Percentiles rank a stretch among this genome's conserved stretches.
These are phyloP conservation scores for Zygotorulaspora florentina DNA, from an alignment of 805 yeast species.

Conservation along the genomic window DNA sequence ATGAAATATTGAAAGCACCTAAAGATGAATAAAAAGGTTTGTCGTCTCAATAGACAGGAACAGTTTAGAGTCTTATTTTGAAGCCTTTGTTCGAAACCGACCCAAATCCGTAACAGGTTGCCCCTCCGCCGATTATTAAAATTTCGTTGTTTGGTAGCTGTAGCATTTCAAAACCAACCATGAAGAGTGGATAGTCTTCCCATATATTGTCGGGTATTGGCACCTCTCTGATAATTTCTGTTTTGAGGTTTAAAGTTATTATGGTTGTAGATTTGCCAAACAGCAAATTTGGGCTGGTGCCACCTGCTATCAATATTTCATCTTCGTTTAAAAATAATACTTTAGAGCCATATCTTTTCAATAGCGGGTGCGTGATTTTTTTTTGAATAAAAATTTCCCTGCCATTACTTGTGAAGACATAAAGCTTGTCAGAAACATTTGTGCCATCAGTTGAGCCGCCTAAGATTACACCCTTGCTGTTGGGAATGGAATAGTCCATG, in stretches of 20 bases:
- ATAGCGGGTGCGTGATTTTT: conserved; percentile 27
- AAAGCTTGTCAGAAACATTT: conserved; percentile 29
- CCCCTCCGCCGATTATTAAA: conserved; percentile 62
- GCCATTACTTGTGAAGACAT: conserved; percentile 29
- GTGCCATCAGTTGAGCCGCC: conserved; percentile 29
- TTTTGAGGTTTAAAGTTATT: conserved; percentile 33
- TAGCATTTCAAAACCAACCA: conserved; percentile 50
- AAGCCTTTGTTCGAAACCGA: conserved; percentile 42
- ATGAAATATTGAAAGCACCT: too few relatives aligned
- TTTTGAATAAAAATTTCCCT: conserved; percentile 13
- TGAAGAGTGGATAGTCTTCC: conserved; percentile 35
- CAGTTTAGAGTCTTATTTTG: conserved; percentile 3
- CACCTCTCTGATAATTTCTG: conserved; percentile 22
- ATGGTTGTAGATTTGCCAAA: conserved; percentile 37
- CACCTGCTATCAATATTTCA: conserved; percentile 52
- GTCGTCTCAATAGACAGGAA: too few relatives aligned
- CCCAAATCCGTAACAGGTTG: conserved; percentile 80
- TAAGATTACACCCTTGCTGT: conserved; percentile 17
- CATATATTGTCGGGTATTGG: conserved; percentile 37
- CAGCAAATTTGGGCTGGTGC: conserved; percentile 42
- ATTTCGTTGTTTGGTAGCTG: conserved; percentile 23
- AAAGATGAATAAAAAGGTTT: too few relatives aligned
- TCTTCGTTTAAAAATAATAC: conserved; percentile 30
- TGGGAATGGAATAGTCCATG: conserved; percentile 14
- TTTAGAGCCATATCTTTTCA: conserved; percentile 50